Percentiles rank a stretch among this genome's conserved stretches.
phyloP scores from a whole-genome alignment of 257 asterid species.

The Thymus quinquecostatus region DNA sequence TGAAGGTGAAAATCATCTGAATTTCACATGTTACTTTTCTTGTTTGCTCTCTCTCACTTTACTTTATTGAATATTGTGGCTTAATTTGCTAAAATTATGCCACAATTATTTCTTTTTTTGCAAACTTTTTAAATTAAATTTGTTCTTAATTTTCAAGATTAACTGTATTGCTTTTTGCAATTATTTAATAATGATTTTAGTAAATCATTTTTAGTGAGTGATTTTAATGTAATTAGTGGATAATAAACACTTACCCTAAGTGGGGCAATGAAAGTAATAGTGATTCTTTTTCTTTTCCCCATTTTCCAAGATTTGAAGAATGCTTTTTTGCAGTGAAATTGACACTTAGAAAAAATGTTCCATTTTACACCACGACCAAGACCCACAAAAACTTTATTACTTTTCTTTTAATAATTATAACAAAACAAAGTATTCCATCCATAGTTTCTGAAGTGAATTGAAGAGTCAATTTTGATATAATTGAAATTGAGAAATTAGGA shows the following conservation, averaged over 20 bases:
- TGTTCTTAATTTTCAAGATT: not conserved
- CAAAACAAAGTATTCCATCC: too few relatives aligned
- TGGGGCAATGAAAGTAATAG: not conserved
- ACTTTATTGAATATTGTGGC: constrained; percentile 31
- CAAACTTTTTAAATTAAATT: not conserved
- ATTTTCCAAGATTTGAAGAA: constrained; percentile 33
- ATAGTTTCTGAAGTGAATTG: not conserved
- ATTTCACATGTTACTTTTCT: too few relatives aligned
- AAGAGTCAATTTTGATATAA: not conserved
- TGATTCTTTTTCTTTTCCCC: constrained; percentile 31
- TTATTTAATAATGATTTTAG: too few relatives aligned
- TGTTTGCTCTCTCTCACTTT: not conserved
- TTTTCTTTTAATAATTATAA: not conserved
- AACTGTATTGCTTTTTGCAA: not conserved
- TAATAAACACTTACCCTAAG: not conserved
- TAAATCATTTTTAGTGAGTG: too few relatives aligned
- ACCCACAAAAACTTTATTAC: not conserved
- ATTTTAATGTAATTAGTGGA: not conserved
- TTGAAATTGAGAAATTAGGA: not conserved
- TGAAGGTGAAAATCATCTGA: too few relatives aligned
- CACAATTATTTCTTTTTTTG: not conserved
- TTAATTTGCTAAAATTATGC: constrained; percentile 20
- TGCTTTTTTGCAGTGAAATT: constrained; percentile 34
- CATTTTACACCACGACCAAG: constrained; percentile 23
- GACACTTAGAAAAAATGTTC: constrained; percentile 3